Evolutionary conservation across 2,329 filamentous ascomycete genomes (phyloP).

Genomic region (Microascus cirrosus): DNA sequence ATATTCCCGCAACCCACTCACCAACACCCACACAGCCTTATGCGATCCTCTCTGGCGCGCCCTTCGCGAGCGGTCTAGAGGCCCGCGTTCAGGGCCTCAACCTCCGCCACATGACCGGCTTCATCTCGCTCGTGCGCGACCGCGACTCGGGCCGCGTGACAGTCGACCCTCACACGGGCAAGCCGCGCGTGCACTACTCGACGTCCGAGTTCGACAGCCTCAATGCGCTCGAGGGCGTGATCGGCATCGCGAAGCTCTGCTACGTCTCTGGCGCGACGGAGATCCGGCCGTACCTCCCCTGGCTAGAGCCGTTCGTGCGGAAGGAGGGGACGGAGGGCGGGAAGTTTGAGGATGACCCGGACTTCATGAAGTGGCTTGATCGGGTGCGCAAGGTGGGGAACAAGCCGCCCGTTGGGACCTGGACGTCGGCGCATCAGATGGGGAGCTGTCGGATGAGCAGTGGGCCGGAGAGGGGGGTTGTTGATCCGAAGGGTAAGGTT

Average conservation of each 20-base stretch:
- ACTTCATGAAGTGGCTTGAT: conserved; percentile 51
- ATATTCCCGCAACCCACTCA: conserved; percentile 4
- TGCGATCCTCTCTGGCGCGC: conserved; percentile 47
- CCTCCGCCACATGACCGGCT: conserved; percentile 57
- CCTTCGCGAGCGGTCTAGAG: conserved; percentile 58
- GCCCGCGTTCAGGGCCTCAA: conserved; percentile 63
- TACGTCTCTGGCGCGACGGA: conserved; percentile 73
- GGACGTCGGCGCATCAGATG: conserved; percentile 72
- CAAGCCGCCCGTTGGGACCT: conserved; percentile 38
- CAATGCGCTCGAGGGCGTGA: conserved; percentile 59
- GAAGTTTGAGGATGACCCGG: conserved; percentile 36
- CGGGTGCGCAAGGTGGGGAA: conserved; percentile 35
- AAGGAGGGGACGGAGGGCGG: conserved; percentile 5
- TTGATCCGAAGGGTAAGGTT: conserved; percentile 45
- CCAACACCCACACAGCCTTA: conserved; percentile 38
- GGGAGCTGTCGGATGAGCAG: conserved; percentile 63
- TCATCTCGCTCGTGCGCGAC: conserved; percentile 67
- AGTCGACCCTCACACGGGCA: conserved; percentile 55
- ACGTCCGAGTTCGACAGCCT: conserved; percentile 60
- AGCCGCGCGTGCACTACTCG: conserved; percentile 57
- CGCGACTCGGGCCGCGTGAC: conserved; percentile 65
- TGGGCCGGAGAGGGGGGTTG: conserved; percentile 38
- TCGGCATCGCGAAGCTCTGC: conserved; percentile 64
- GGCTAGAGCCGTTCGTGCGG: conserved; percentile 50
- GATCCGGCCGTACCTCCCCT: conserved; percentile 56